Conservation (phyloP, 2,329 filamentous ascomycete genomes). For the Clathrospora elynae region DNA sequence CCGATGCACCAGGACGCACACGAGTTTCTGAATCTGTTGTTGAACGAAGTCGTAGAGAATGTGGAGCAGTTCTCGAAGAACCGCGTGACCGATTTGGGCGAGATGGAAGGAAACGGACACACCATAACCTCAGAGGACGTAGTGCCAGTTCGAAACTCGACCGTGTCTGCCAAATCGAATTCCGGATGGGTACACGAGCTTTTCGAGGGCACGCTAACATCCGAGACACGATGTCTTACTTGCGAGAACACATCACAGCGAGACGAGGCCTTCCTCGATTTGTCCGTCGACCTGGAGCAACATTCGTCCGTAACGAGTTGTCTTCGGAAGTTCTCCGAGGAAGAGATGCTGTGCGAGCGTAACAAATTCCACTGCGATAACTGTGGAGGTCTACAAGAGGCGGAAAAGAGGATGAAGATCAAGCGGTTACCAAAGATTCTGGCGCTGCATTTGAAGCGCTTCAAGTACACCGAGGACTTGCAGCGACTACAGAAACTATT, state of each 20-base stretch:
- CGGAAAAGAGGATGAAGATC: conserved; percentile 99
- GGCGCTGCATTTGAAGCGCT: conserved; percentile 91
- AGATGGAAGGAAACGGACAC: conserved; percentile 27
- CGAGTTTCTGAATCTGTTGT: conserved; percentile 89
- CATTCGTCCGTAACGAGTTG: conserved; percentile 97
- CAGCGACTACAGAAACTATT: conserved; percentile 94
- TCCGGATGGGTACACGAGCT: conserved; percentile 91
- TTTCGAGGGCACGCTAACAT: conserved; percentile 92
- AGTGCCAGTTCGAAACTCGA: conserved; percentile 27
- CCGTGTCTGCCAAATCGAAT: conserved; percentile 35
- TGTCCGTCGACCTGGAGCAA: conserved; percentile 94
- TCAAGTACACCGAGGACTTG: conserved; percentile 97
- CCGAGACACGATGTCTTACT: conserved; percentile 93
- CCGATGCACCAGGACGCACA: conserved; percentile 99
- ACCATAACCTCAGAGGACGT: conserved; percentile 25
- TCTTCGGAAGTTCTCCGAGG: conserved; percentile 91
- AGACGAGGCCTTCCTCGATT: conserved; percentile 92
- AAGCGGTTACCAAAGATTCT: conserved; percentile 91
- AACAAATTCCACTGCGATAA: conserved; percentile 99
- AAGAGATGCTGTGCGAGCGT: conserved; percentile 95
- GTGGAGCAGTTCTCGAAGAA: conserved; percentile 85
- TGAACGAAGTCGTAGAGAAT: conserved; percentile 95
- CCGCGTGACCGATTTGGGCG: conserved; percentile 52
- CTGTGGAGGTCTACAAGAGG: conserved; percentile 94
- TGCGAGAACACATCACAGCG: conserved; percentile 95